Evolutionary conservation across 192 early-diverging fungal species (phyloP).

Genomic region (Coemansia sp.): DNA sequence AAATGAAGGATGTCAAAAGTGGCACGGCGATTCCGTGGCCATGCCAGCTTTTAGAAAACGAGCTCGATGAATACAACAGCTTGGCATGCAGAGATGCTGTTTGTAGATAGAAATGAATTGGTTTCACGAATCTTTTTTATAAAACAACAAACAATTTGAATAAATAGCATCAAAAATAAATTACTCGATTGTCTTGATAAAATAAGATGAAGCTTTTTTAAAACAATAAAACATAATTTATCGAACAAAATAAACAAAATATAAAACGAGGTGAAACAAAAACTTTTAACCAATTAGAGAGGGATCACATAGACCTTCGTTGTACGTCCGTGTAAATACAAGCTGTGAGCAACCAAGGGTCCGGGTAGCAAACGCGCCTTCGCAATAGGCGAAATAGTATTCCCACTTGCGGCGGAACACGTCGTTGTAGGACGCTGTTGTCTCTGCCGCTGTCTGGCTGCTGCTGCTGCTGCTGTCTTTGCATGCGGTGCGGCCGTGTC

Average conservation of each 20-base stretch:
- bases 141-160: neutral
- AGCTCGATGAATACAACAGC: conserved; percentile 32
- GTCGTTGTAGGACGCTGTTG: conserved; percentile 57
- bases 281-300: neutral
- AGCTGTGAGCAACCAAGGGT: conserved; percentile 66
- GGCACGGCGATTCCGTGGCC: conserved; percentile 19
- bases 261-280: neutral
- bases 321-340: conserved; percentile 56
- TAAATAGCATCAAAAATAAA: neutral
- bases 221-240: neutral
- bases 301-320: conserved; percentile 28
- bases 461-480: conserved; percentile 10
- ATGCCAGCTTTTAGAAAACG: conserved; percentile 24
- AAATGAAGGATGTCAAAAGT: conserved; percentile 27
- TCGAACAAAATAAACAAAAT: neutral
- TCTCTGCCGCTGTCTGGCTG: neutral
- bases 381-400: conserved; percentile 83
- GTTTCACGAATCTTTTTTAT: neutral
- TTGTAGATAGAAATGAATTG: conserved; percentile 24
- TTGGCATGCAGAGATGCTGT: conserved; percentile 33
- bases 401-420: conserved; percentile 76
- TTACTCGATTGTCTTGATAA: neutral
- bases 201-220: neutral
- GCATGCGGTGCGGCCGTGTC: neutral
- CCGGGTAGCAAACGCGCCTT: conserved; percentile 72